Conservation (phyloP, 2,329 filamentous ascomycete genomes). For the Fusarium pseudocircinatum region DNA sequence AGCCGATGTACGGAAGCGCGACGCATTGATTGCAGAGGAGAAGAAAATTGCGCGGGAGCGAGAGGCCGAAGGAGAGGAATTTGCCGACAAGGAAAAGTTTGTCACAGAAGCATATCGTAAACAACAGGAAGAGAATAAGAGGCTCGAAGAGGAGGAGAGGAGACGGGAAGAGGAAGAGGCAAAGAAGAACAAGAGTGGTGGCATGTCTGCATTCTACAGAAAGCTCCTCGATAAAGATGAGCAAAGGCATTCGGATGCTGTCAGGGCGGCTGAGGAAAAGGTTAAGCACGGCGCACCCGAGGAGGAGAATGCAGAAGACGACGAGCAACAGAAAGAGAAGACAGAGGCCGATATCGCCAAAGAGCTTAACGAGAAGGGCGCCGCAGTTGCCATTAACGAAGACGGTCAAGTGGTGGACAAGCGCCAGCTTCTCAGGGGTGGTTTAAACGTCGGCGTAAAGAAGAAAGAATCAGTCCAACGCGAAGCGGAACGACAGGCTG, state of each 20-base stretch:
- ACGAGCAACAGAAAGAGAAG: conserved; percentile 65
- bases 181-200: conserved; percentile 69
- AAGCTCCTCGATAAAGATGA: conserved; percentile 77
- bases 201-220: conserved; percentile 83
- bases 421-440: conserved; percentile 78
- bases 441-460: conserved; percentile 76
- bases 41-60: conserved; percentile 81
- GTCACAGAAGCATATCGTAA: conserved; percentile 85
- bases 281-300: conserved; percentile 52
- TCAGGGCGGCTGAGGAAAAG: conserved; percentile 71
- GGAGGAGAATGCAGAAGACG: conserved; percentile 52
- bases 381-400: conserved; percentile 76
- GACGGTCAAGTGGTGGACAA: conserved; percentile 87
- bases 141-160: conserved; percentile 77
- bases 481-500: conserved; percentile 37
- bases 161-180: conserved; percentile 70
- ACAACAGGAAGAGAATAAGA: conserved; percentile 79
- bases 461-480: conserved; percentile 59
- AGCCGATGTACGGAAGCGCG: conserved; percentile 79
- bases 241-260: conserved; percentile 72
- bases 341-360: conserved; percentile 71
- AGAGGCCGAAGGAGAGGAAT: conserved; percentile 83
- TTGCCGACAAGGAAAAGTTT: conserved; percentile 84
- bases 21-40: conserved; percentile 81
- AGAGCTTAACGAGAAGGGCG: conserved; percentile 72